Conservation (phyloP, 2,329 filamentous ascomycete genomes). For the Neospermospora avenae region DNA sequence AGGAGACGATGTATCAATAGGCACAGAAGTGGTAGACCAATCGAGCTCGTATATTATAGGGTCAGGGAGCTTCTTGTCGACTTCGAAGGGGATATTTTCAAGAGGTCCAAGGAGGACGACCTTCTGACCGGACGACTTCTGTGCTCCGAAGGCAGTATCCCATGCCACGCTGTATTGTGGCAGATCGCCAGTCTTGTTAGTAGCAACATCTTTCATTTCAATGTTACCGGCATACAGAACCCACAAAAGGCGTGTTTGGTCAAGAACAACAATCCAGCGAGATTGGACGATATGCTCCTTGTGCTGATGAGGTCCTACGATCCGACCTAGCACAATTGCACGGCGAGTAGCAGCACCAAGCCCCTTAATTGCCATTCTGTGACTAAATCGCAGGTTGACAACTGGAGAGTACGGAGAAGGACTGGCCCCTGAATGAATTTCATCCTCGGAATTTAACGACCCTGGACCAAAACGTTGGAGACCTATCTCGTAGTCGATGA, state of each 20-base stretch:
- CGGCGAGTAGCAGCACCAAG: neutral
- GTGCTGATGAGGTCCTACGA: conserved; percentile 3
- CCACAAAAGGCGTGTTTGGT: conserved; percentile 8
- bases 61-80: neutral
- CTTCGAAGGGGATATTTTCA: conserved; percentile 3
- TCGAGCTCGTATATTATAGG: neutral
- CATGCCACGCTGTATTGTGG: neutral
- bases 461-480: conserved; percentile 1
- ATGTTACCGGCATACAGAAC: conserved; percentile 8
- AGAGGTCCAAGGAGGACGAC: conserved; percentile 6
- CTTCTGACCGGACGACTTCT: neutral
- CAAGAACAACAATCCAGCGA: conserved; percentile 8
- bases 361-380: neutral
- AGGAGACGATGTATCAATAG: neutral
- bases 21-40: neutral
- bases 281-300: conserved; percentile 2
- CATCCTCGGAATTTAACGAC: neutral
- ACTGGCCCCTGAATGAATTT: neutral
- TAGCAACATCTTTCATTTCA: conserved; percentile 3
- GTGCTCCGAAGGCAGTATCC: conserved; percentile 6
- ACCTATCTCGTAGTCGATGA: neutral
- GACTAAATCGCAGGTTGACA: neutral
- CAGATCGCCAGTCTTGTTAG: neutral
- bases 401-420: neutral
- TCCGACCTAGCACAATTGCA: conserved; percentile 5